These are phyloP conservation scores for Tulasnella sp. DNA, from an alignment of 768 basidiomycete species.

Conservation along the genomic window DNA sequence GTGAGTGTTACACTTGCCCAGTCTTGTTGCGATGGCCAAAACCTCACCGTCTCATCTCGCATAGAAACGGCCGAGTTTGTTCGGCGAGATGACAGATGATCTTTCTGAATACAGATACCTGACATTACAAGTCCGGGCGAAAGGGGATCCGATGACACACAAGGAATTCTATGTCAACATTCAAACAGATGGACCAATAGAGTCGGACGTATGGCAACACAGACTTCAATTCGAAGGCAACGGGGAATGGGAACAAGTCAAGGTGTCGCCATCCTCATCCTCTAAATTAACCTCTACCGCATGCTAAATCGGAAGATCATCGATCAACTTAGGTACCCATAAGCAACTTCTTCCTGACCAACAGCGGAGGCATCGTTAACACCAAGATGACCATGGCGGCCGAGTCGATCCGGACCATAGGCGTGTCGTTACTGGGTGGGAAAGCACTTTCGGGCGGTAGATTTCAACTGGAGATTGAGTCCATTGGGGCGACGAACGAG, in stretches of 20 bases:
- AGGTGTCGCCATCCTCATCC: constrained; percentile 37
- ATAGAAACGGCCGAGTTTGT: constrained; percentile 67
- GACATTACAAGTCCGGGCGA: constrained; percentile 63
- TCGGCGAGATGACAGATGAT: constrained; percentile 79
- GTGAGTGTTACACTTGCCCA: constrained; percentile 30
- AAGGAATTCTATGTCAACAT: constrained; percentile 89
- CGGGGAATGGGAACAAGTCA: constrained; percentile 69
- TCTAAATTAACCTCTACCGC: constrained; percentile 5
- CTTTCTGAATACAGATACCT: constrained; percentile 72
- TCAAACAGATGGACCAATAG: constrained; percentile 73
- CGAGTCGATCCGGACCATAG: constrained; percentile 66
- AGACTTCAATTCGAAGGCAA: constrained; percentile 64
- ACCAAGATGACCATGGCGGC: constrained; percentile 61
- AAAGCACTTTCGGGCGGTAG: constrained; percentile 61
- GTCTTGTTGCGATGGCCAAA: not conserved
- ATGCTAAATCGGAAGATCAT: not conserved
- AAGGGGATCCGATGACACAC: constrained; percentile 63
- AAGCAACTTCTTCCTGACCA: constrained; percentile 34
- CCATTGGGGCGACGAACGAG: constrained; percentile 70
- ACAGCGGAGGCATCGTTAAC: constrained; percentile 26
- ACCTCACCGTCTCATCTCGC: not conserved
- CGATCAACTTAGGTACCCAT: constrained; percentile 59
- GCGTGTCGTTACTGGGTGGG: constrained; percentile 79
- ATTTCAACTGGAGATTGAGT: constrained; percentile 76
- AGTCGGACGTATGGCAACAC: constrained; percentile 91